phyloP scores from a whole-genome alignment of 2,329 filamentous ascomycete genomes.

The Ophiostoma himal-ulmi region DNA sequence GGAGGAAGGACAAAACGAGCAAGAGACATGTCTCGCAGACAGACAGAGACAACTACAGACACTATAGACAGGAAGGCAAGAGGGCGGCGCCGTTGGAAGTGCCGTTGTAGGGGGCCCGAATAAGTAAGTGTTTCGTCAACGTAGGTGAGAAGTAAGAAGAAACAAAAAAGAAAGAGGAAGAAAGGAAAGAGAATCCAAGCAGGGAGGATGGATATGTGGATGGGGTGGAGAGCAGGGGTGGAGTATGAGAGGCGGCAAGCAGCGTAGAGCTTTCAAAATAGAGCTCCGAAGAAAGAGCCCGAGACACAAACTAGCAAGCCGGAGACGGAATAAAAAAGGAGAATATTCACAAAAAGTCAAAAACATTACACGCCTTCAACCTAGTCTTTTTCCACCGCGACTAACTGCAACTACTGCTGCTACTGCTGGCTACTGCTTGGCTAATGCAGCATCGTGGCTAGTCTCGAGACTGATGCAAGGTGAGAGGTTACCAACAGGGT shows the following conservation, averaged over 20 bases:
- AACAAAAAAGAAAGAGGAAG: not conserved
- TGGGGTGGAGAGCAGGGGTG: not conserved
- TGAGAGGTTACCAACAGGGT: conserved; percentile 5
- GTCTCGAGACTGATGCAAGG: not conserved
- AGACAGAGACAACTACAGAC: not conserved
- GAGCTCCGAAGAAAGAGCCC: not conserved
- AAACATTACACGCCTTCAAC: not conserved
- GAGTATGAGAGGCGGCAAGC: not conserved
- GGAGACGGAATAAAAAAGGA: not conserved
- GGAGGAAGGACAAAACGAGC: not conserved
- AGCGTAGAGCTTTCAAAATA: not conserved
- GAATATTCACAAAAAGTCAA: not conserved
- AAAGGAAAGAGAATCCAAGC: not conserved
- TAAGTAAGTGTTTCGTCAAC: not conserved
- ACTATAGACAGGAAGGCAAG: not conserved
- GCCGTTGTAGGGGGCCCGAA: not conserved
- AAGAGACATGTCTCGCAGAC: not conserved
- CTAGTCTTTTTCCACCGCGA: not conserved
- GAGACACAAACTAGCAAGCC: not conserved
- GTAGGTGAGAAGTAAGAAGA: not conserved
- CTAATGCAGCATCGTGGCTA: conserved; percentile 2
- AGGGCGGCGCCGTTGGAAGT: not conserved
- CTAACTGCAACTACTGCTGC: not conserved
- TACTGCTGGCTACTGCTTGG: conserved; percentile 4
- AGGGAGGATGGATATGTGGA: conserved; percentile 6